Percentiles rank a stretch among this genome's conserved stretches.
phyloP scores from a whole-genome alignment of 768 basidiomycete species.

The Gloeostereum incarnatum region DNA sequence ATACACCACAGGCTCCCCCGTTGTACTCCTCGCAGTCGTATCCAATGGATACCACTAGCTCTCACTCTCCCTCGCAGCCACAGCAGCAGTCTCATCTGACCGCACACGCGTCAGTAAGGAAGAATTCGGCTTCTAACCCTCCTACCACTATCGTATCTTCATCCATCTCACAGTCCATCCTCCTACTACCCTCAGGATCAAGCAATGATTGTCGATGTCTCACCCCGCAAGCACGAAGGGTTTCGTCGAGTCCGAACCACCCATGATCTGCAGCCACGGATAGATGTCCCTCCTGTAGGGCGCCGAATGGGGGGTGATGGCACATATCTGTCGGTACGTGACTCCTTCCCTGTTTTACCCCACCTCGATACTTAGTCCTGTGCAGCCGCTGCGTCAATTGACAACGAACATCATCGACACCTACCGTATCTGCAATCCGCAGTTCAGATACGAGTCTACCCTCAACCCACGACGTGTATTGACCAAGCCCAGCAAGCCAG shows the following conservation, averaged over 20 bases:
- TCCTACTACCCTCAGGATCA: constrained; percentile 57
- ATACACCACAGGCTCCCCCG: constrained; percentile 40
- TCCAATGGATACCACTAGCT: constrained; percentile 57
- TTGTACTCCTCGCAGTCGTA: constrained; percentile 40
- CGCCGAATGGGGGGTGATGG: constrained; percentile 75
- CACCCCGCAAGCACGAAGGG: constrained; percentile 58
- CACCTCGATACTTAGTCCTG: constrained; percentile 8
- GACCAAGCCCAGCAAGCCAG: constrained; percentile 94
- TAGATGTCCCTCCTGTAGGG: constrained; percentile 51
- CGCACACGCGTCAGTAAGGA: constrained; percentile 37
- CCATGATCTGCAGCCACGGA: constrained; percentile 70
- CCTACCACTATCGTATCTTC: constrained; percentile 58
- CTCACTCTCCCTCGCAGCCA: constrained; percentile 37
- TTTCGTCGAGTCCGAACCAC: constrained; percentile 71
- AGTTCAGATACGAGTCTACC: constrained; percentile 89
- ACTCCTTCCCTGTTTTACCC: constrained; percentile 2
- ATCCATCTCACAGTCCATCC: constrained; percentile 37
- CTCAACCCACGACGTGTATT: constrained; percentile 95
- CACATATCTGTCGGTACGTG: constrained; percentile 71
- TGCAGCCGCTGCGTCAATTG: constrained; percentile 43
- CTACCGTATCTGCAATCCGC: constrained; percentile 89
- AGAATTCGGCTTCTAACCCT: constrained; percentile 57
- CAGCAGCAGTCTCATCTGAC: constrained; percentile 44
- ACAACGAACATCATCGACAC: constrained; percentile 1
- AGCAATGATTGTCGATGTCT: constrained; percentile 63